A percentile compares a stretch with the other conserved stretches of the same genome.
These are phyloP conservation scores for Alliaria petiolata DNA, from an alignment of 345 rosid species.

Conservation along the genomic window DNA sequence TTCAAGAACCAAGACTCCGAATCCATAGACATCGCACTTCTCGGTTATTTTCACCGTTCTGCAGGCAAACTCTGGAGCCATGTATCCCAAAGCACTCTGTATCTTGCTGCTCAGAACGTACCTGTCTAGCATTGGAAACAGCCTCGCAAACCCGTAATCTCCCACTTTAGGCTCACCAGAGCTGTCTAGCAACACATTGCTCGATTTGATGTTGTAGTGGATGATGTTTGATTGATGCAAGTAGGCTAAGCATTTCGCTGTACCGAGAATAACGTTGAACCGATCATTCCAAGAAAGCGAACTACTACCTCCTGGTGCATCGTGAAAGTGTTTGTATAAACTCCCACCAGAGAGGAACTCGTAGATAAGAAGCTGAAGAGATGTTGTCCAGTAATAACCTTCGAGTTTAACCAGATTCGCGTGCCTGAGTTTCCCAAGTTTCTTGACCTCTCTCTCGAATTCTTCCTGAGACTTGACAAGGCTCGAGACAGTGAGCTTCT, in stretches of 20 bases:
- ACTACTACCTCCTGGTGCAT: constrained; percentile 47
- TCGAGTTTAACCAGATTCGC: constrained; percentile 78
- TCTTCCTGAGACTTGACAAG: constrained; percentile 95
- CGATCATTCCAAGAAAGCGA: constrained; percentile 83
- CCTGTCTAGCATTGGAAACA: constrained; percentile 91
- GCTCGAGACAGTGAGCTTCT: constrained; percentile 96
- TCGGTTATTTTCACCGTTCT: constrained; percentile 90
- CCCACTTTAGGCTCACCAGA: constrained; percentile 88
- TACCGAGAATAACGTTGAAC: constrained; percentile 81
- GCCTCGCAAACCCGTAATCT: constrained; percentile 86
- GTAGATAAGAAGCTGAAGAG: constrained; percentile 84
- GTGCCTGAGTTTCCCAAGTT: constrained; percentile 80
- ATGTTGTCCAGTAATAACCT: constrained; percentile 97
- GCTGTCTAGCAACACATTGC: constrained; percentile 72
- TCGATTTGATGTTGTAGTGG: constrained; percentile 95
- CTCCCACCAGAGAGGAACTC: constrained; percentile 86
- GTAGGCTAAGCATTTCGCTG: constrained; percentile 81
- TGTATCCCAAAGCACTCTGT: constrained; percentile 96
- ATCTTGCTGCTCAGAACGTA: constrained; percentile 91
- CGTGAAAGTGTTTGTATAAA: constrained; percentile 88
- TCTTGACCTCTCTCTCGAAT: constrained; percentile 86
- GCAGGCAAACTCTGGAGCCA: constrained; percentile 99
- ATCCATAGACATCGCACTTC: constrained; percentile 95
- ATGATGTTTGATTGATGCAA: constrained; percentile 78
- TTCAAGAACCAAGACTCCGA: constrained; percentile 82